Base-by-base conservation (phyloP, 2,329 filamentous ascomycete genomes). In the Talaromyces verruculosus region DNA sequence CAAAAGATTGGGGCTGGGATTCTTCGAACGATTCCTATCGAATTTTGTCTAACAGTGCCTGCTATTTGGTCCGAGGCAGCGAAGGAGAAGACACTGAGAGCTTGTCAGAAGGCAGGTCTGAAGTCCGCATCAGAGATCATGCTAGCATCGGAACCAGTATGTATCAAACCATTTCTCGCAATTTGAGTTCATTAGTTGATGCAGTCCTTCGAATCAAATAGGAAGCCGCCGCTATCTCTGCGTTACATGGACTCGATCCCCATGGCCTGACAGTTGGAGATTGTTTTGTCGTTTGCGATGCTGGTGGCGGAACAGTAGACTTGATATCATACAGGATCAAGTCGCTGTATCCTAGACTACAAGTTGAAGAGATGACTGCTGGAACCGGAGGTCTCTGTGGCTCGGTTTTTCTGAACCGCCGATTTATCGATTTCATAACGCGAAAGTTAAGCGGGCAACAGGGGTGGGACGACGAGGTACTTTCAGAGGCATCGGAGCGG, bases 21-120 rank as follows among this genome's bases (percentile, higher is more conserved):
- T 81, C 97, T 96, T 81, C 86, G 95, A 79, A 94, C 98, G 82
- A 95, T 98, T 83, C 90, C 98, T 79, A 98, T 99, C 73, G 88
- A 92, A 72, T 98, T 98, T 81, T 98, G 97, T 79, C 84, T 99
- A 72, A 99, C 95, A 3, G 95, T 99, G 19, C 95, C 95, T 19
- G 95, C 95, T 72, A 98, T 99, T 72, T 98, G 95, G 95, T 98
- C 98, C 78, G 95, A 98, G 82, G 94, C 94, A 57, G 95, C 93
- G 72, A 99, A 99, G 82, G 95, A 95, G 66, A 94, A 95, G 45
- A 98, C 95, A 15, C 88, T 95, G 81, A 92, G 93, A n/a, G 95
- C 95, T 28, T 94, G 95, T 70, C 97, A 98, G 71, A 94, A 98
- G 81, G 95, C 95, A 67, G 95, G 95, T 58, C 98, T 97, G 84